phyloP scores from a whole-genome alignment of 768 basidiomycete species.

The Pulveroboletus sp. region DNA sequence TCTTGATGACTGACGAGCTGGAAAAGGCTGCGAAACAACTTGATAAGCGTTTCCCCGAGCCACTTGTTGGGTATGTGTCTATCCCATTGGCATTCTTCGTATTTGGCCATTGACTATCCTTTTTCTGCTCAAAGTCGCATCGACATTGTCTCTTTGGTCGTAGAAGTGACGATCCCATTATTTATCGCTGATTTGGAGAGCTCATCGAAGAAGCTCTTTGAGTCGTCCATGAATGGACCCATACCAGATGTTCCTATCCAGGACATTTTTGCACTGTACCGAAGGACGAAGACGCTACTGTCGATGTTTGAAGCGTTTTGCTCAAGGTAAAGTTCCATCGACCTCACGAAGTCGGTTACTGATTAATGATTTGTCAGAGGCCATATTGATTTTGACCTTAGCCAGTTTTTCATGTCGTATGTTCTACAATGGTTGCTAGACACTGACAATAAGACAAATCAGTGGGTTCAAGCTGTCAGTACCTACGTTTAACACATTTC shows the following conservation, averaged over 20 bases:
- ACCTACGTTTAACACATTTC: neutral
- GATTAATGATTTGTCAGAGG: constrained; percentile 35
- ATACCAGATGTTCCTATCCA: constrained; percentile 86
- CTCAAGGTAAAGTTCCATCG: constrained; percentile 51
- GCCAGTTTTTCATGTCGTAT: constrained; percentile 80
- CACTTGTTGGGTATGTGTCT: constrained; percentile 64
- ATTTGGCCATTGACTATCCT: neutral
- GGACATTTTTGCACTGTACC: constrained; percentile 84
- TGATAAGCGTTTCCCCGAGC: constrained; percentile 83
- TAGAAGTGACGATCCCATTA: constrained; percentile 64
- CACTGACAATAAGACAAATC: constrained; percentile 83
- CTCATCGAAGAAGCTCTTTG: constrained; percentile 69
- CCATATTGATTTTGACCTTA: constrained; percentile 61
- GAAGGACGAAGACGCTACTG: constrained; percentile 66
- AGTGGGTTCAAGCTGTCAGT: constrained; percentile 91
- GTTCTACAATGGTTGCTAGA: constrained; percentile 85
- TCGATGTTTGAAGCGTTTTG: constrained; percentile 83
- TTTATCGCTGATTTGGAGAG: constrained; percentile 62
- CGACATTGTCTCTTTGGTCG: constrained; percentile 70
- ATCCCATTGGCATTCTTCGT: neutral
- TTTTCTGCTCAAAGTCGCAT: constrained; percentile 44
- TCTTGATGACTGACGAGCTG: constrained; percentile 83
- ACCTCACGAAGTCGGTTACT: neutral
- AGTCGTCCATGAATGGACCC: constrained; percentile 81
- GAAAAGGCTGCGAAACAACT: constrained; percentile 81